Evolutionary conservation across 352 stramenopile species (phyloP).

Genomic region (Thraustotheca clavata): DNA sequence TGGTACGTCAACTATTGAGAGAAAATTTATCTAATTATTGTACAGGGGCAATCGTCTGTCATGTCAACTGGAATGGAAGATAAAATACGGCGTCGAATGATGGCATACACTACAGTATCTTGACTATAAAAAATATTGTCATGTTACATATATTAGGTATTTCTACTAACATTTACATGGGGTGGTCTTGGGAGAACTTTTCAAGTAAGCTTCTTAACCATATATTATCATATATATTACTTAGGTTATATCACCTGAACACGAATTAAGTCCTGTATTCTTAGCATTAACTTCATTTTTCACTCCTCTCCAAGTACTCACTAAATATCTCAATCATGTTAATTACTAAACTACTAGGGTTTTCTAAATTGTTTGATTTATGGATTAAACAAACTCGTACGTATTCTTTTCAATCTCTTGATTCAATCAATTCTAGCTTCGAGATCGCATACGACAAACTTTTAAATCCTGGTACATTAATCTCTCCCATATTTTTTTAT

Average conservation of each 20-base stretch:
- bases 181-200: not conserved
- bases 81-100: conserved; percentile 53
- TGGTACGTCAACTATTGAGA: conserved; percentile 29
- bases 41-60: conserved; percentile 26
- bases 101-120: conserved; percentile 50
- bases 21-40: not conserved
- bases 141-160: conserved; percentile 37
- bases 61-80: conserved; percentile 60
- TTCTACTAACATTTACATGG: not conserved
- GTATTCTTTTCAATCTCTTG: not conserved
- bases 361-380: conserved; percentile 50
- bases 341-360: conserved; percentile 28
- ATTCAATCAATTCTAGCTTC: not conserved
- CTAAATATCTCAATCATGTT: not conserved
- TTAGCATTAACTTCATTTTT: conserved; percentile 64
- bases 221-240: not conserved
- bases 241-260: conserved; percentile 32
- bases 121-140: conserved; percentile 39
- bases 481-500: too few species aligned
- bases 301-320: conserved; percentile 48
- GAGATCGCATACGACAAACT: not conserved
- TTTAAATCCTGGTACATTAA: not conserved
- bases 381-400: conserved; percentile 53
- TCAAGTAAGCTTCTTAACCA: not conserved
- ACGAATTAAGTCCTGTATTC: conserved; percentile 38